Percentiles rank a stretch among this genome's conserved stretches.
phyloP scores from a whole-genome alignment of 2,329 filamentous ascomycete genomes.

The Endocalyx cinctus region DNA sequence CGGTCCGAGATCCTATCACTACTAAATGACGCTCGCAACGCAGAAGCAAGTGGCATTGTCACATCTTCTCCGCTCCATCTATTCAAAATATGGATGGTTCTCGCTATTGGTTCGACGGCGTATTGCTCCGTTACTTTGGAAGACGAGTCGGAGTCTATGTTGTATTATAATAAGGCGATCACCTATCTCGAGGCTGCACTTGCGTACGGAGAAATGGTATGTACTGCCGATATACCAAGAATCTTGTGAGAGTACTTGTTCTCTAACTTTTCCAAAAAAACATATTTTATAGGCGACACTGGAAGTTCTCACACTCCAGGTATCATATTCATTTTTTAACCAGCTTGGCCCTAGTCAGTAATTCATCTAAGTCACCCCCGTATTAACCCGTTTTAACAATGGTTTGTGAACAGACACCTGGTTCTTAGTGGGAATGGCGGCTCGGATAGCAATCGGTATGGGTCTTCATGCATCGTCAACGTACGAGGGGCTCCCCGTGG shows the following conservation, averaged over 20 bases:
- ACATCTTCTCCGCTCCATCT: constrained; percentile 29
- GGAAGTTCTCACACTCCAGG: constrained; percentile 40
- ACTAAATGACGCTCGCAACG: constrained; percentile 12
- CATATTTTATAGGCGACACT: constrained; percentile 30
- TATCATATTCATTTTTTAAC: constrained; percentile 45
- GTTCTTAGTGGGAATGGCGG: constrained; percentile 40
- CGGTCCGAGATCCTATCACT: constrained; percentile 2
- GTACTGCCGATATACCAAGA: neutral
- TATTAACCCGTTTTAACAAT: too few species aligned
- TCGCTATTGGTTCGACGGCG: constrained; percentile 42
- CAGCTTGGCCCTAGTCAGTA: constrained; percentile 39
- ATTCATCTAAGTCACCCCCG: too few species aligned
- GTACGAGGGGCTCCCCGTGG: constrained; percentile 28
- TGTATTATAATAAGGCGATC: constrained; percentile 40
- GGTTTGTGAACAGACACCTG: constrained; percentile 35
- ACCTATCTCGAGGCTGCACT: constrained; percentile 35
- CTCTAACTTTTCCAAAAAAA: neutral
- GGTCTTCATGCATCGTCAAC: constrained; percentile 34
- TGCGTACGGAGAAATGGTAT: constrained; percentile 33
- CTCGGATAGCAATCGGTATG: constrained; percentile 38
- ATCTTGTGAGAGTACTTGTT: constrained; percentile 6
- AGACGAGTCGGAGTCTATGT: constrained; percentile 37
- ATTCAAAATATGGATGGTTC: constrained; percentile 44
- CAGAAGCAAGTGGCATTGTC: neutral
- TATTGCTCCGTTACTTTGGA: constrained; percentile 37